phyloP scores from a whole-genome alignment of 2,329 filamentous ascomycete genomes.

The Exophiala sp. region DNA sequence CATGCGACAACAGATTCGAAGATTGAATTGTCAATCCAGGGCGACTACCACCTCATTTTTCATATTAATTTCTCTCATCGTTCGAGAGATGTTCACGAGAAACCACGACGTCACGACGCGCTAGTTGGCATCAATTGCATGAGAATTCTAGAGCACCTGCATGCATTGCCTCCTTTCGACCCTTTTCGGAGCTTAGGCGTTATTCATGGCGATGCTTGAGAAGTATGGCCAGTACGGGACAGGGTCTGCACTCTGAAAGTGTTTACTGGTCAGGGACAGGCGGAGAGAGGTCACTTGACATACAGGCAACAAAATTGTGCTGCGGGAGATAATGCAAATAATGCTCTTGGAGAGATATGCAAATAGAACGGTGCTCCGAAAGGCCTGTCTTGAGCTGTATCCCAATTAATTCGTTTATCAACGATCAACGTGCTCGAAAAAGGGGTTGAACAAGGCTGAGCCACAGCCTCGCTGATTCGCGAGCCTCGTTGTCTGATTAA shows the following conservation, averaged over 20 bases:
- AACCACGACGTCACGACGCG: constrained; percentile 23
- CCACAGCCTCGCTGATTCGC: background rate
- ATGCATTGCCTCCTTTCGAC: constrained; percentile 5
- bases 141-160: background rate
- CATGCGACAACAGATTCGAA: background rate
- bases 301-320: constrained; percentile 9
- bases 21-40: background rate
- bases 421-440: background rate
- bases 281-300: background rate
- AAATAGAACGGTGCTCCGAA: background rate
- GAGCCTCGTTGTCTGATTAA: background rate
- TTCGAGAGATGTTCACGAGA: constrained; percentile 20
- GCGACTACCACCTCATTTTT: constrained; percentile 9
- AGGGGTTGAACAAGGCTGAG: constrained; percentile 12
- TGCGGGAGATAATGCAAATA: constrained; percentile 12
- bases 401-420: no score
- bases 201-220: constrained; percentile 11
- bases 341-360: constrained; percentile 8
- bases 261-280: background rate
- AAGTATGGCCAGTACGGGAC: background rate
- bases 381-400: background rate
- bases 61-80: constrained; percentile 10
- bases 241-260: constrained; percentile 1
- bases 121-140: constrained; percentile 17
- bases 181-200: constrained; percentile 3